A percentile compares a stretch with the other conserved stretches of the same genome.
Evolutionary conservation across 305 asterid genomes (phyloP).

Genomic region (Fraxinus platypoda): DNA sequence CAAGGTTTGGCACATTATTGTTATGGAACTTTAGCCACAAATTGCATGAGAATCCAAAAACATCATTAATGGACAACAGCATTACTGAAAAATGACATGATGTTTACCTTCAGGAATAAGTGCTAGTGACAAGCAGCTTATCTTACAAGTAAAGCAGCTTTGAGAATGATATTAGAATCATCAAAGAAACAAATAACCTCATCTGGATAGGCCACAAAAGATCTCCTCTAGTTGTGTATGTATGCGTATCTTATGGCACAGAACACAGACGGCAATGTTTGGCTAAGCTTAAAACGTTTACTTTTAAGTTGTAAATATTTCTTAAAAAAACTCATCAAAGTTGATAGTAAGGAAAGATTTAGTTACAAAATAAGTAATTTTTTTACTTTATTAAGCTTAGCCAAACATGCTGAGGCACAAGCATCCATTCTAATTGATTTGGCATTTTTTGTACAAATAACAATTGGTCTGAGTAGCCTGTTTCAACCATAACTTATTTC

Average conservation of each 20-base stretch:
- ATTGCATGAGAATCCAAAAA: conserved; percentile 44
- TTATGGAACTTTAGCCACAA: conserved; percentile 36
- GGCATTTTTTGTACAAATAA: conserved; percentile 23
- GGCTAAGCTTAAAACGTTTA: background rate
- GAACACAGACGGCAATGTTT: background rate
- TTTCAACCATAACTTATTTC: conserved; percentile 26
- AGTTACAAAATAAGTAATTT: background rate
- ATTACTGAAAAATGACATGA: conserved; percentile 21
- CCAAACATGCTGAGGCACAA: conserved; percentile 17
- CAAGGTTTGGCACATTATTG: conserved; percentile 34
- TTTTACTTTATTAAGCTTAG: background rate
- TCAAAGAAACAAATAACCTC: conserved; percentile 1
- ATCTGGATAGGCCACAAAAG: background rate
- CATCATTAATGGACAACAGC: conserved; percentile 31
- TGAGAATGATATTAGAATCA: conserved; percentile 38
- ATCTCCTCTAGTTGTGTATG: conserved; percentile 20
- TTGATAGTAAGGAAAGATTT: background rate
- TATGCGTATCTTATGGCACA: conserved; percentile 20
- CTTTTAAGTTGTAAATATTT: background rate
- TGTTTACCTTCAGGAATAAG: conserved; percentile 30
- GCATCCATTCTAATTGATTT: conserved; percentile 23
- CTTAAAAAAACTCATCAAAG: too few relatives aligned
- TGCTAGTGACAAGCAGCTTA: conserved; percentile 41
- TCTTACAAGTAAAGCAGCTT: conserved; percentile 20
- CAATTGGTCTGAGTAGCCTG: conserved; percentile 23